Conservation (phyloP, 2,329 filamentous ascomycete genomes). For the Dothiorella sarmentorum region DNA sequence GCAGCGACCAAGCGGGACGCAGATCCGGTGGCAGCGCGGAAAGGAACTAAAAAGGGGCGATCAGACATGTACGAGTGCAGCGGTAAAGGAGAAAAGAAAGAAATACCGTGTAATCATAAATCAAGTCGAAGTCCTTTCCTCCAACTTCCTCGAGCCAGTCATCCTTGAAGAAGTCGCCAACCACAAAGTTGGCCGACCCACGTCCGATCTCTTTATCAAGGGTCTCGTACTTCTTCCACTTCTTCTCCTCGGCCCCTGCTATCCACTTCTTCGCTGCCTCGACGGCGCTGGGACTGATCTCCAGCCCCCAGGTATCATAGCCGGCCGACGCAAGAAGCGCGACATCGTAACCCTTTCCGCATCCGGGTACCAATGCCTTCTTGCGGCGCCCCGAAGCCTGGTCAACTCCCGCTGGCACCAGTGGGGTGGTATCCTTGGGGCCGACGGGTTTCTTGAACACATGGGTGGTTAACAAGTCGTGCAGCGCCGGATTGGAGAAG, state of each 20-base stretch:
- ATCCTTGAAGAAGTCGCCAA: slow-evolving; percentile 65
- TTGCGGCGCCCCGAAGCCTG: slow-evolving; percentile 31
- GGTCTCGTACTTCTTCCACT: slow-evolving; percentile 39
- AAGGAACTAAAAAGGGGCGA: slow-evolving; percentile 49
- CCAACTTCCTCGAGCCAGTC: slow-evolving; percentile 50
- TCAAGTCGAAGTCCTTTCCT: slow-evolving; percentile 57
- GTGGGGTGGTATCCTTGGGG: slow-evolving; percentile 29
- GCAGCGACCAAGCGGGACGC: slow-evolving; percentile 56
- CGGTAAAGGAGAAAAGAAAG: not conserved
- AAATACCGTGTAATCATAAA: slow-evolving; percentile 60
- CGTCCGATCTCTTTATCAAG: slow-evolving; percentile 41
- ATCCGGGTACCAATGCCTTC: slow-evolving; percentile 73
- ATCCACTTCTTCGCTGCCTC: slow-evolving; percentile 47
- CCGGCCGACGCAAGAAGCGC: slow-evolving; percentile 70
- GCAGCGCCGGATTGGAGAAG: slow-evolving; percentile 57
- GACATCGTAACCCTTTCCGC: slow-evolving; percentile 78
- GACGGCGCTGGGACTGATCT: slow-evolving; percentile 55
- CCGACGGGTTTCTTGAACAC: slow-evolving; percentile 25
- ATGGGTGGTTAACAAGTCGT: slow-evolving; percentile 48
- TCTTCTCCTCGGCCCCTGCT: slow-evolving; percentile 32
- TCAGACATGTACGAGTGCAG: not conserved
- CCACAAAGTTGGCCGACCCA: slow-evolving; percentile 56
- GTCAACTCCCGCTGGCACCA: slow-evolving; percentile 10
- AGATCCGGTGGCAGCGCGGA: slow-evolving; percentile 55
- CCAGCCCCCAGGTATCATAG: slow-evolving; percentile 74